A percentile compares a stretch with the other conserved stretches of the same genome.
These are phyloP conservation scores for Atalantia buxifolia DNA, from an alignment of 345 rosid species.

Conservation along the genomic window DNA sequence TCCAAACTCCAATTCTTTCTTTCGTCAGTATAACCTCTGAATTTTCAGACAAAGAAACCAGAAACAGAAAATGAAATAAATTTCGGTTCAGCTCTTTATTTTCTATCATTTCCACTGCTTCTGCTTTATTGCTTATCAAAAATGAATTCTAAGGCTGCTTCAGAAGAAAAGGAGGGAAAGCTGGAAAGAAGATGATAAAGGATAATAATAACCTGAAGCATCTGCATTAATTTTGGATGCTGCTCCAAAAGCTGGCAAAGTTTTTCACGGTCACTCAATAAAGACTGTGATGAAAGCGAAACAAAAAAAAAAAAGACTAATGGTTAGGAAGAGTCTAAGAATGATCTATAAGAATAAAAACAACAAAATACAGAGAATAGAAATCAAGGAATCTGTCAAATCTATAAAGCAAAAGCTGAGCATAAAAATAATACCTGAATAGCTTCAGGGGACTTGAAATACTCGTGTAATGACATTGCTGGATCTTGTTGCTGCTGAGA, in stretches of 20 bases:
- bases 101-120: neutral
- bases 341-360: neutral
- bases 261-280: slow-evolving; percentile 86
- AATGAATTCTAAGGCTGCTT: neutral
- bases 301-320: neutral
- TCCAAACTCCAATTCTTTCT: neutral
- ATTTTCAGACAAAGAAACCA: neutral
- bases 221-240: slow-evolving; percentile 93
- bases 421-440: slow-evolving; percentile 59
- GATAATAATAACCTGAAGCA: slow-evolving; percentile 78
- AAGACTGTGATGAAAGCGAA: slow-evolving; percentile 51
- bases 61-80: neutral
- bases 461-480: slow-evolving; percentile 86
- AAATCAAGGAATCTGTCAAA: neutral
- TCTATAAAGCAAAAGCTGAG: neutral
- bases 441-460: slow-evolving; percentile 89
- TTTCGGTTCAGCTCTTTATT: neutral
- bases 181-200: neutral
- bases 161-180: neutral
- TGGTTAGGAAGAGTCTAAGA: slow-evolving; percentile 2
- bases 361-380: neutral
- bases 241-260: slow-evolving; percentile 97
- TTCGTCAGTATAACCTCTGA: neutral
- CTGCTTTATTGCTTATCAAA: neutral
- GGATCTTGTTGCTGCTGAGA: slow-evolving; percentile 68